Percentiles rank a stretch among this genome's conserved stretches.
These are phyloP conservation scores for Claviceps citrina DNA, from an alignment of 2,329 filamentous ascomycete species.

Conservation along the genomic window DNA sequence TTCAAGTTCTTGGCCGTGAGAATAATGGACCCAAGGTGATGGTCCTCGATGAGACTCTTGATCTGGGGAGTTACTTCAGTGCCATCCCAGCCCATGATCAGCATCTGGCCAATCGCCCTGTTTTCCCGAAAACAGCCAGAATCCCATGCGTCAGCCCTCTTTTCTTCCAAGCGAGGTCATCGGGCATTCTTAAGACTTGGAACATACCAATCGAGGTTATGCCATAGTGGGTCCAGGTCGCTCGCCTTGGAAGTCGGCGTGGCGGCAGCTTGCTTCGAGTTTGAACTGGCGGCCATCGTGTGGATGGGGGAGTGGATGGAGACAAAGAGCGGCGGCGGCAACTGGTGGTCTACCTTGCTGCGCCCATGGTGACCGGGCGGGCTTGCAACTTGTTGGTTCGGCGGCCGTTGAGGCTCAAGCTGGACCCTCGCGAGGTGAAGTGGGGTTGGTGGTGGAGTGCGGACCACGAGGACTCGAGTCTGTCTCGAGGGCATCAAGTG, in stretches of 20 bases:
- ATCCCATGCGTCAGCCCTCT: constrained; percentile 3
- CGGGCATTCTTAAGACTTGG: not conserved
- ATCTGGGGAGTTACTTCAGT: constrained; percentile 73
- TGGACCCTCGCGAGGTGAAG: no score
- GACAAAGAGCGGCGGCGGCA: constrained; percentile 9
- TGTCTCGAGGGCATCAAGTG: no score
- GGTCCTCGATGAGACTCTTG: constrained; percentile 61
- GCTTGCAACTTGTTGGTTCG: no score
- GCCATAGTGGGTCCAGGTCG: constrained; percentile 49
- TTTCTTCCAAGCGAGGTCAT: not conserved
- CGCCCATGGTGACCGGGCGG: constrained; percentile 5
- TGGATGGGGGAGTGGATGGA: no score
- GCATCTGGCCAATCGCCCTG: constrained; percentile 59
- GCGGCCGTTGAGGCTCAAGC: constrained; percentile 1
- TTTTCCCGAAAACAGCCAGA: constrained; percentile 1
- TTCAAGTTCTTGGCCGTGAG: constrained; percentile 75
- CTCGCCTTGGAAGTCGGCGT: constrained; percentile 10
- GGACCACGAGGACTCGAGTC: no score
- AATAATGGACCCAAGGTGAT: constrained; percentile 78
- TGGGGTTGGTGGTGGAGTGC: no score
- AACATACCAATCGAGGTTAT: constrained; percentile 60
- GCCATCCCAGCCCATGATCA: constrained; percentile 78
- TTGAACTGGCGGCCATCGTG: constrained; percentile 15
- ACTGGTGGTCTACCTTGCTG: constrained; percentile 11
- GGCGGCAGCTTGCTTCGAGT: constrained; percentile 15